phyloP scores from a whole-genome alignment of 129 eudicot genomes.

The Deinandra increscens region DNA sequence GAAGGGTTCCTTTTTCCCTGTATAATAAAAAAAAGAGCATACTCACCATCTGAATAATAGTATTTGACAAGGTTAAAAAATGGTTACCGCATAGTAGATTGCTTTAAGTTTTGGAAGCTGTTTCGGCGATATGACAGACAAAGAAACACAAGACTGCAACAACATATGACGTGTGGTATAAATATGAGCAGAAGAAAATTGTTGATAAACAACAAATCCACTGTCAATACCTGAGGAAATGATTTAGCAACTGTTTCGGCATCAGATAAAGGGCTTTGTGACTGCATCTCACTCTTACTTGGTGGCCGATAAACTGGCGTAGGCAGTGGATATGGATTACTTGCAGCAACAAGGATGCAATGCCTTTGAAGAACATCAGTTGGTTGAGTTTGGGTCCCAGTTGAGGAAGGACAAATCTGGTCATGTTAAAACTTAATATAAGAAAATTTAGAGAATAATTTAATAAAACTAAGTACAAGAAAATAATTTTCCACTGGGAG shows the following conservation, averaged over 20 bases:
- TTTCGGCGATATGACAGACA: conserved; percentile 35
- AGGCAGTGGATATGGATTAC: conserved; percentile 30
- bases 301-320: conserved; percentile 22
- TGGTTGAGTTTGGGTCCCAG: conserved; percentile 14
- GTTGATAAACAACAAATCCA: neutral
- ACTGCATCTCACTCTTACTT: conserved; percentile 6
- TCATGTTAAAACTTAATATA: neutral
- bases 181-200: neutral
- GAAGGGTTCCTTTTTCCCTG: conserved; percentile 28
- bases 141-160: conserved; percentile 30
- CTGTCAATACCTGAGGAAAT: conserved; percentile 23
- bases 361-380: conserved; percentile 23
- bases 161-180: neutral
- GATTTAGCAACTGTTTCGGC: conserved; percentile 25
- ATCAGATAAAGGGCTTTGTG: conserved; percentile 1
- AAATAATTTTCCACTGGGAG: no score
- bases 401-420: conserved; percentile 20
- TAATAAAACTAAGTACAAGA: no score
- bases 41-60: conserved; percentile 1
- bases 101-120: conserved; percentile 33
- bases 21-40: neutral
- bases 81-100: conserved; percentile 22
- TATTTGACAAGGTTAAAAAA: neutral
- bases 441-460: no score
- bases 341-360: conserved; percentile 38